These are phyloP conservation scores for Pythium phragmitis DNA, from an alignment of 352 stramenopile species.

Conservation along the genomic window DNA sequence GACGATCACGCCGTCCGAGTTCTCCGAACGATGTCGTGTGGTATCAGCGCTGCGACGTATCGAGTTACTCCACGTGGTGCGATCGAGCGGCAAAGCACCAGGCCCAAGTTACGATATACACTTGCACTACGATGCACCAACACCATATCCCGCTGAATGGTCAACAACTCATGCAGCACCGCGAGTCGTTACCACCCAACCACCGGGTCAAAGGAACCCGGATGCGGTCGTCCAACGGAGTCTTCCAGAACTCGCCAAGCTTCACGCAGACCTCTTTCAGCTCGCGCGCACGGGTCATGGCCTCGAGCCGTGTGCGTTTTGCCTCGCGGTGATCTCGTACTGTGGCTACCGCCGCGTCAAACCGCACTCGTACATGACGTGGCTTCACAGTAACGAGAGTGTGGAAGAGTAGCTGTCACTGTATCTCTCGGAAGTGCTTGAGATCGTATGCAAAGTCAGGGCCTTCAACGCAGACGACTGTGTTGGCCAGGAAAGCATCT, in stretches of 20 bases:
- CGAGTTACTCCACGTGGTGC: conserved; percentile 8
- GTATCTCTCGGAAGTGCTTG: conserved; percentile 10
- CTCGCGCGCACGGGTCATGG: conserved; percentile 5
- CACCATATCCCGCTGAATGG: conserved; percentile 14
- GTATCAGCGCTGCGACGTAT: conserved; percentile 6
- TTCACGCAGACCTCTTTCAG: conserved; percentile 14
- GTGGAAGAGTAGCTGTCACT: conserved; percentile 12
- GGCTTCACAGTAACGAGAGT: conserved; percentile 8
- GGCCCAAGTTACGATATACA: neutral
- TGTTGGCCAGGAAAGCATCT: conserved; percentile 4
- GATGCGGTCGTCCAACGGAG: neutral
- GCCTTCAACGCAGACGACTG: conserved; percentile 10
- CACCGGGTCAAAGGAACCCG: no score
- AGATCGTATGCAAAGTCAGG: conserved; percentile 5
- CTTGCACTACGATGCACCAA: conserved; percentile 9
- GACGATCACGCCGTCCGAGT: conserved; percentile 1
- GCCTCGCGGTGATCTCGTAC: conserved; percentile 13
- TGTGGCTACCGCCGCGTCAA: conserved; percentile 18
- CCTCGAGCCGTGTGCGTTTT: conserved; percentile 16
- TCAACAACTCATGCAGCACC: conserved; percentile 1
- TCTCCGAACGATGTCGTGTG: conserved; percentile 10
- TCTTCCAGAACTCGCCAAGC: conserved; percentile 1
- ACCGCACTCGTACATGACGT: conserved; percentile 10
- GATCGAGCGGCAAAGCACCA: neutral
- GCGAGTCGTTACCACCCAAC: no score